Percentiles rank a stretch among this genome's conserved stretches.
Conservation (phyloP, 805 yeast genomes). For the Ogataea degrootiae region DNA sequence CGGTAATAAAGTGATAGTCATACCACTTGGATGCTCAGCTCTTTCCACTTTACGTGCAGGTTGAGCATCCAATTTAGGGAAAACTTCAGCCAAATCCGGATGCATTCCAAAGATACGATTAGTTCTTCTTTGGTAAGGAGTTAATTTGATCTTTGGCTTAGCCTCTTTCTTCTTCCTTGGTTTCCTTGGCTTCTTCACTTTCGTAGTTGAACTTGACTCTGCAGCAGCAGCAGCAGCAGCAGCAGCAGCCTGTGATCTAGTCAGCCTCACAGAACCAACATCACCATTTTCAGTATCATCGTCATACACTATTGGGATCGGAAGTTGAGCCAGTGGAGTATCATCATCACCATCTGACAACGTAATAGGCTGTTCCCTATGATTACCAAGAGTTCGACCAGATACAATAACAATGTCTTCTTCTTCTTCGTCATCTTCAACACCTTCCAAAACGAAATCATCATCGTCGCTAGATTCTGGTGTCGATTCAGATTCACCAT, state of each 20-base stretch:
- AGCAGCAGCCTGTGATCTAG: constrained; percentile 2
- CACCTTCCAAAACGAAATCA: constrained; percentile 21
- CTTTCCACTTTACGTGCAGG: constrained; percentile 45
- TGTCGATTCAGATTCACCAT: too few relatives aligned
- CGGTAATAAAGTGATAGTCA: constrained; percentile 72
- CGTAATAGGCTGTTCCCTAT: constrained; percentile 9
- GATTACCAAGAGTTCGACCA: constrained; percentile 9
- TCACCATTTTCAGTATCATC: not conserved
- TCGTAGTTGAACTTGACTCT: constrained; percentile 2
- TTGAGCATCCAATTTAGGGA: constrained; percentile 52
- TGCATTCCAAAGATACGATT: constrained; percentile 65
- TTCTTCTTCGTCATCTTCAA: constrained; percentile 17
- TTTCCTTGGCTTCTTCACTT: constrained; percentile 19
- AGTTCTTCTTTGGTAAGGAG: constrained; percentile 68
- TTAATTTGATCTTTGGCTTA: constrained; percentile 51
- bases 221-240: not conserved
- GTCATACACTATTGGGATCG: not conserved
- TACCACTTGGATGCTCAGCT: constrained; percentile 73
- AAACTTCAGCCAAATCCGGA: constrained; percentile 71
- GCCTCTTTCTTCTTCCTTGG: constrained; percentile 19
- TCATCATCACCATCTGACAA: constrained; percentile 18
- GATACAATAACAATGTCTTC: constrained; percentile 20
- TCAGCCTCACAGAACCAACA: not conserved
- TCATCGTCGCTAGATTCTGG: constrained; percentile 3
- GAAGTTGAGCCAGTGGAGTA: constrained; percentile 10